Base-by-base conservation (phyloP, 176 grass and related monocot genomes). In the Aegilops speltoides region DNA sequence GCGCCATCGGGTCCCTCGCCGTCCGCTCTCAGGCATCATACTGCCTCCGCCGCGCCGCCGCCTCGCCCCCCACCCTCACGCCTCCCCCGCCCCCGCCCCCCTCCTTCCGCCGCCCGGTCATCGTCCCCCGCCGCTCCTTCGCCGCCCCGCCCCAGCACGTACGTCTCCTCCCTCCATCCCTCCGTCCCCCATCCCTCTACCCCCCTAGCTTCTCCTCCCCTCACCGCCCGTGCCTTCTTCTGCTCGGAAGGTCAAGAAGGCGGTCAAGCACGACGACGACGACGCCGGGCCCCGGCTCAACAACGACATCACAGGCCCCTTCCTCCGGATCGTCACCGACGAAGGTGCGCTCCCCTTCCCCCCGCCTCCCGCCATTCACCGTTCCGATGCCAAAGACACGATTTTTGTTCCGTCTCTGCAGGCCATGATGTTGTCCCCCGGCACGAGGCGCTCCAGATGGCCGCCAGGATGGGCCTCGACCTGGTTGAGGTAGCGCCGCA, bases 371-470 rank as follows among this genome's bases (percentile, higher is more conserved):
- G 1, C 63, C 3, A 6, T 43, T 43, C 54, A 19, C 59, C 69
- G 0, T 28, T 8, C 63, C 13, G 15, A 31, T 76, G 14, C 43
- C 20, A 0, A 76, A 76, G 15, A 52, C 1, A 1, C 46, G 57
- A 9, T 22, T 22, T 76, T 76, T 62, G 0, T 65, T 17, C 5
- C 46, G 5, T 50, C 16, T 50, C 15, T 63, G n/a, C 76, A 86
- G 84, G 68, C 8, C 85, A 91, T 34, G 45, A n/a, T 10, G 67
- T 91, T 24, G 34, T 91, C 26, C 85, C 89, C 68, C 75, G 81
- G 85, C 81, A 84, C 13, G 89, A 91, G 76, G 89, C 89, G 1
- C 81, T 87, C 22, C 59, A 91, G 59, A 68, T 28, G 3, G 89
- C 89, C 12, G 67, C 34, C 15, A 84, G 76, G 76, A 74, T 74